These are phyloP conservation scores for Amanita inopinata DNA, from an alignment of 768 basidiomycete genomes.

Conservation along the genomic window DNA sequence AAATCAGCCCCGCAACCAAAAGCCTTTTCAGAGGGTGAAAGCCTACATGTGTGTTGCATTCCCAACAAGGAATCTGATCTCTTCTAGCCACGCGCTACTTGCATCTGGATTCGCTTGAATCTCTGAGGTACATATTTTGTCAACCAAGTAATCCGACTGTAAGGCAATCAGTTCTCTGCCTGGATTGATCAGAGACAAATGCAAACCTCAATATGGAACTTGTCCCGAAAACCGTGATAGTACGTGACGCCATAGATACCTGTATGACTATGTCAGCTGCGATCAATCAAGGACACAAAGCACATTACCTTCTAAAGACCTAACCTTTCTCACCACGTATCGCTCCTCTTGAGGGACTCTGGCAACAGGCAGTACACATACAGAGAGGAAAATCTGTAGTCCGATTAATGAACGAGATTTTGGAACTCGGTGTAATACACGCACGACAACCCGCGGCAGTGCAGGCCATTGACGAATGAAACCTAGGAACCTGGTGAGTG, in stretches of 20 bases:
- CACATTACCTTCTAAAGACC: conserved; percentile 38
- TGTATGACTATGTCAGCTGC: conserved; percentile 10
- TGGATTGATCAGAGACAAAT: background rate
- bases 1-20: background rate
- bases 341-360: conserved; percentile 39
- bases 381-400: conserved; percentile 55
- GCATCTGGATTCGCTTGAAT: conserved; percentile 24
- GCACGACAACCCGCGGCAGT: conserved; percentile 53
- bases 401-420: background rate
- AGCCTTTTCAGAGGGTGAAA: background rate
- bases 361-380: conserved; percentile 40
- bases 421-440: conserved; percentile 15
- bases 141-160: conserved; percentile 36
- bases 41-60: conserved; percentile 51
- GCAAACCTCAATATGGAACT: conserved; percentile 36
- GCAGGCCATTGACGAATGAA: conserved; percentile 62
- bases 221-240: conserved; percentile 54
- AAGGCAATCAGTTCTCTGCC: background rate
- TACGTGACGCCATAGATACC: conserved; percentile 57
- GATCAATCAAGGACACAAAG: background rate
- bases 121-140: conserved; percentile 43
- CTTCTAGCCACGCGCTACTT: conserved; percentile 22
- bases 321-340: conserved; percentile 49
- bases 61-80: conserved; percentile 31
- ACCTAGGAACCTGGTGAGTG: no score